These are phyloP conservation scores for Moesziomyces globuligerus DNA, from an alignment of 1,284 basidiomycete genomes.

Conservation along the genomic window DNA sequence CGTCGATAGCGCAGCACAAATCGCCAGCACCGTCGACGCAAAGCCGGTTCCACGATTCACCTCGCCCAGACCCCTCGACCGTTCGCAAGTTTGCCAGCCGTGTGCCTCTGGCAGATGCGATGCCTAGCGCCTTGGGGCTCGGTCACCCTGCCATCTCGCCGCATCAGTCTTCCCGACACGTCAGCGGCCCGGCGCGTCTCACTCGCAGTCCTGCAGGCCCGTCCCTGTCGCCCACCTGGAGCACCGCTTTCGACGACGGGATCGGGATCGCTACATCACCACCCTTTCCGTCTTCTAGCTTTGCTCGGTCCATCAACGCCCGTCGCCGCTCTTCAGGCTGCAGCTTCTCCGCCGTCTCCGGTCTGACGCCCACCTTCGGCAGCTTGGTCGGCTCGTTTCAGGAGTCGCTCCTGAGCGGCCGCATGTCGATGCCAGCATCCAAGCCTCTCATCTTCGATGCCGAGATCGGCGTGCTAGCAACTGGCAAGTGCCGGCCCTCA, in stretches of 20 bases:
- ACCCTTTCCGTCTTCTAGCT: constrained; percentile 22
- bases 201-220: constrained; percentile 21
- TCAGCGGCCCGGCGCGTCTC: constrained; percentile 32
- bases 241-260: constrained; percentile 2
- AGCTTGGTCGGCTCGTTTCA: constrained; percentile 68
- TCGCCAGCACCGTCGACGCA: no score
- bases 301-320: constrained; percentile 21
- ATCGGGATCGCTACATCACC: constrained; percentile 17
- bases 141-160: background rate
- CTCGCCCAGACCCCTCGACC: no score
- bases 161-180: constrained; percentile 16
- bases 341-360: constrained; percentile 18
- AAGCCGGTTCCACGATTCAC: no score
- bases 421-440: constrained; percentile 64
- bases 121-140: background rate
- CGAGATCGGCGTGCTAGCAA: constrained; percentile 66
- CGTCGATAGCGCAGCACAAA: no score
- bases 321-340: constrained; percentile 35
- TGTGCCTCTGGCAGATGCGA: background rate
- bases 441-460: constrained; percentile 66
- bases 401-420: constrained; percentile 66
- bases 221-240: constrained; percentile 10
- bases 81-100: no score
- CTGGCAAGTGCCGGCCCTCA: constrained; percentile 46
- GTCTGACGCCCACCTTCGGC: constrained; percentile 44